Evolutionary conservation across 179 eudicot genomes (phyloP), one percentile per base, ranked within the genome.

Genomic region (Pouteria campechiana): DNA sequence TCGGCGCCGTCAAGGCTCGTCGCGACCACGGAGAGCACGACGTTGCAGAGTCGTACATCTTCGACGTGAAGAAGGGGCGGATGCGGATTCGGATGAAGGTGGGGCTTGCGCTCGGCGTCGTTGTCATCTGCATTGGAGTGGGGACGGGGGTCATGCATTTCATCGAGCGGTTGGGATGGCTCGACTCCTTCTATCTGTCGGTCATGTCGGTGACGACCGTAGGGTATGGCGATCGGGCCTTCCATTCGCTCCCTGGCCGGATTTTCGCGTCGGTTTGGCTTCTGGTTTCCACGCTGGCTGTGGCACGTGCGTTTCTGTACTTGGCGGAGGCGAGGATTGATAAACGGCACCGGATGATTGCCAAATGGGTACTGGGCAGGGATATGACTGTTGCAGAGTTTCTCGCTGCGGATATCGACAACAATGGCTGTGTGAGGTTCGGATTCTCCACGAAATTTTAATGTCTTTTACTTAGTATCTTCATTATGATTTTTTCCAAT

Each of bases 41-140:
- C 7, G 55, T 56, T 25, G 77, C 65, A 1, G 55, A 59, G 14
- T 78, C 93, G 6, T 63, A 74, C 51, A 45, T 88, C 17, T 32
- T 90, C 14, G 98, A 90, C 65, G 78, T 82, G 28, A 69, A 82
- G 76, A 90, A 90, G 58, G 98, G 98, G 25, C 74, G 98, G 59
- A 86, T 90, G 98, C 76, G 98, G 81, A 90, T 90, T 48, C 65
- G 98, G 36, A 74, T 86, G 94, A 90, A 86, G 75, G 98, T 90
- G 28, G 96, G 53, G 8, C 54, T 90, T 61, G 98, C 98, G 17
- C 64, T 90, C 39, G 90, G 90, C 21, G 96, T 86, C 49, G 98
- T 90, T 70, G 74, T 86, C 61, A 45, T 90, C 51, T 90, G 98
- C 69, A 77, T 77, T 57, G 98, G 94, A 19, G 28, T 86, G 54